Percentiles rank a stretch among this genome's conserved stretches.
Conservation (phyloP, 169 alveolate species). For the Eimeria falciformis region DNA sequence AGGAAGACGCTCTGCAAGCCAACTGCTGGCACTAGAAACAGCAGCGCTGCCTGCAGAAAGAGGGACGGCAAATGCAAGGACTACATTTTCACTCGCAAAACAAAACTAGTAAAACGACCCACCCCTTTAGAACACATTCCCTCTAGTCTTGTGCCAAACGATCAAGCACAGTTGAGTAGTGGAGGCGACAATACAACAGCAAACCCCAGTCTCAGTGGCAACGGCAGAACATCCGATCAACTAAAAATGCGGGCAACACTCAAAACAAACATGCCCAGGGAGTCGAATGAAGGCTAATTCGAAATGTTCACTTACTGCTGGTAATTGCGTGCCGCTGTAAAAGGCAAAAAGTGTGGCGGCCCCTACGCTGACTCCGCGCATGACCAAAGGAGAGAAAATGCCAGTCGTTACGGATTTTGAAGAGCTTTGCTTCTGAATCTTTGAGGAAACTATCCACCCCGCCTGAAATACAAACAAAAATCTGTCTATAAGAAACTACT, state of each 20-base stretch:
- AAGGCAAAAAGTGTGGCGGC: background rate
- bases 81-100: no score
- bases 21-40: slow-evolving; percentile 14
- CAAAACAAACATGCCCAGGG: no score
- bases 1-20: background rate
- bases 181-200: no score
- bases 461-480: background rate
- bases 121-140: no score
- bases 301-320: background rate
- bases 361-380: slow-evolving; percentile 9
- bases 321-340: slow-evolving; percentile 19
- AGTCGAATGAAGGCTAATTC: no score
- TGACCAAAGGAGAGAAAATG: background rate
- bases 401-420: background rate
- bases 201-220: no score
- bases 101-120: no score
- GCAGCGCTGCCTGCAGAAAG: slow-evolving; percentile 35
- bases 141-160: no score
- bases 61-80: background rate
- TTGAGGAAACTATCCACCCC: slow-evolving; percentile 15
- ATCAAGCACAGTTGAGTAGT: no score
- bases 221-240: no score
- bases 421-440: background rate
- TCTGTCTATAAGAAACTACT: no score
- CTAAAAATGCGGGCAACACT: no score